Evolutionary conservation across 1,139 yeast genomes (phyloP).

Genomic region (Geotrichum australiense): DNA sequence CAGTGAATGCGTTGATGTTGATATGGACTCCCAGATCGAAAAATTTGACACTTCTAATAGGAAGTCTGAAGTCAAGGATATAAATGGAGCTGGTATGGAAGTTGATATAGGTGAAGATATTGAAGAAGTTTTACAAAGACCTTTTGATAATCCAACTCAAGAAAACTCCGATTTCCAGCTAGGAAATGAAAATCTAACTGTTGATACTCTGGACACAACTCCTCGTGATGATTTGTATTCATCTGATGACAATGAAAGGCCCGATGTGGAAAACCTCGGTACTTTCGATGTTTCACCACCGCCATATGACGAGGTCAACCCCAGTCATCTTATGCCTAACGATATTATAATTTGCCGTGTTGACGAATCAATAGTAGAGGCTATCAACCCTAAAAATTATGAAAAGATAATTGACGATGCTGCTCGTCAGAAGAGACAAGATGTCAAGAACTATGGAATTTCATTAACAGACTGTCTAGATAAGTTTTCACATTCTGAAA

Average conservation of each 20-base stretch:
- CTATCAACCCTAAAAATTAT: too few relatives aligned
- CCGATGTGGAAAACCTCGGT: constrained; percentile 5
- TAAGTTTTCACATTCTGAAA: constrained; percentile 73
- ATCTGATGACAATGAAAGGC: not conserved
- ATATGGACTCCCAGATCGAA: too few relatives aligned
- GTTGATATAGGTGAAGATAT: constrained; percentile 8
- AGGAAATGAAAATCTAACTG: not conserved
- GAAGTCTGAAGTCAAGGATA: too few relatives aligned
- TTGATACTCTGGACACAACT: not conserved
- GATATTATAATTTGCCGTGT: too few relatives aligned
- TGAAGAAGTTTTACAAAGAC: constrained; percentile 14
- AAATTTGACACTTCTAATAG: too few relatives aligned
- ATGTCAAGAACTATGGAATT: constrained; percentile 42
- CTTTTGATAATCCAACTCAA: constrained; percentile 3
- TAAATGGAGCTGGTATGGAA: constrained; percentile 9
- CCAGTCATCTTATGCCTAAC: too few relatives aligned
- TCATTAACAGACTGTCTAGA: constrained; percentile 69
- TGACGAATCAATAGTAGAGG: too few relatives aligned
- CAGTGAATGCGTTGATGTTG: too few relatives aligned
- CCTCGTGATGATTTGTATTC: not conserved
- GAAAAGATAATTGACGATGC: too few relatives aligned
- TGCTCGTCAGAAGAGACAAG: too few relatives aligned
- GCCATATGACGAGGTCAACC: too few relatives aligned
- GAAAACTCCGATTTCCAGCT: not conserved
- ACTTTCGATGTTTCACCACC: not conserved